Conservation (phyloP, 192 early-diverging fungal species). For the Linderina pennispora region DNA sequence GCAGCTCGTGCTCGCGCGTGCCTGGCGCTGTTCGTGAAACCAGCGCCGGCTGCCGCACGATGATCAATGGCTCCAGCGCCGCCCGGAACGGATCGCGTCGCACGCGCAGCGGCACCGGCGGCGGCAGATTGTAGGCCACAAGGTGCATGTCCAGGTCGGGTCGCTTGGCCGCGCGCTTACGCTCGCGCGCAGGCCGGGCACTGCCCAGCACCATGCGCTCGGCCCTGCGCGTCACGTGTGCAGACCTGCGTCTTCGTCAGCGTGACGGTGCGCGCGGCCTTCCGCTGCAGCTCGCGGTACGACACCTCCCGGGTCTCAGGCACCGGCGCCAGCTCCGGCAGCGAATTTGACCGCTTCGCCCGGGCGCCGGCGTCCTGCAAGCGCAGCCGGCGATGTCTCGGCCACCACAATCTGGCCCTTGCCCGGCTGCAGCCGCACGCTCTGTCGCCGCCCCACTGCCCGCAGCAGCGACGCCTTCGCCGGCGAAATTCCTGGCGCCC, state of each 20-base stretch:
- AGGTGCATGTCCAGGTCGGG: constrained; percentile 44
- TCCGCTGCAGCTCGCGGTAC: constrained; percentile 36
- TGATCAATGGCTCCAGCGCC: constrained; percentile 43
- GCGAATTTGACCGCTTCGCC: constrained; percentile 45
- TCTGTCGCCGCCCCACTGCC: constrained; percentile 44
- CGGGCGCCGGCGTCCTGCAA: constrained; percentile 19
- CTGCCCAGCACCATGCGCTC: constrained; percentile 43
- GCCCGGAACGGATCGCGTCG: constrained; percentile 29
- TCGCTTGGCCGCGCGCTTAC: constrained; percentile 27
- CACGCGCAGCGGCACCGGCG: constrained; percentile 48
- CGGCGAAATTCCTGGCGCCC: constrained; percentile 24
- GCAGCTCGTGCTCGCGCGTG: constrained; percentile 26
- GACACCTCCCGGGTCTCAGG: constrained; percentile 47
- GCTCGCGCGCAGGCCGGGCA: constrained; percentile 4
- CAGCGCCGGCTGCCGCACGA: constrained; percentile 21
- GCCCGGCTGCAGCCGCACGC: constrained; percentile 44
- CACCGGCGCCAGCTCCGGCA: constrained; percentile 37
- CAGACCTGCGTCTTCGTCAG: constrained; percentile 15
- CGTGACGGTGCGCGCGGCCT: constrained; percentile 24
- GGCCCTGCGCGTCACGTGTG: constrained; percentile 27
- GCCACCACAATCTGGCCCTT: constrained; percentile 45
- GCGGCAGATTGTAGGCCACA: constrained; percentile 37
- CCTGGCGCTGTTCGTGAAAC: background rate
- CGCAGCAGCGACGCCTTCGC: constrained; percentile 43
- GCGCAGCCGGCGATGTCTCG: constrained; percentile 22